Percentiles rank a stretch among this genome's conserved stretches.
These are phyloP conservation scores for Penicillium sp. DNA, from an alignment of 2,329 filamentous ascomycete genomes.

Conservation along the genomic window DNA sequence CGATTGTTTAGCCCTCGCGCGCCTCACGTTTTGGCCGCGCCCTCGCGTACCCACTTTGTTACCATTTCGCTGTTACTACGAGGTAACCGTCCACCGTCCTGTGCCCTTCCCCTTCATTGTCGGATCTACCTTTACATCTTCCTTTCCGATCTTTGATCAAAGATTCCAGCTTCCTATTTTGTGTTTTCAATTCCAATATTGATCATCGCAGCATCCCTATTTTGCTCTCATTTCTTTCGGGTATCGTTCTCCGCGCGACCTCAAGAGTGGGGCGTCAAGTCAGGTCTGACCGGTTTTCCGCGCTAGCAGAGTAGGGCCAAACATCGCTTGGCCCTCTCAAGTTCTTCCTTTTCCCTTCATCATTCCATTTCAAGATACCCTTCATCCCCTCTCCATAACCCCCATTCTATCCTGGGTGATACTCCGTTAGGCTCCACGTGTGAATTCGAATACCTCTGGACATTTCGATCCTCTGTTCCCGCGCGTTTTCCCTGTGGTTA, in stretches of 20 bases:
- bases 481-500: conserved; percentile 20
- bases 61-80: conserved; percentile 13
- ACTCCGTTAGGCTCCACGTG: conserved; percentile 13
- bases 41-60: conserved; percentile 20
- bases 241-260: conserved; percentile 23
- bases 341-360: conserved; percentile 32
- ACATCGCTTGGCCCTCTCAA: conserved; percentile 41
- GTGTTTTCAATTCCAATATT: conserved; percentile 1
- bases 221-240: background rate
- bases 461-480: conserved; percentile 13
- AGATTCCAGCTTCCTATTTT: conserved; percentile 12
- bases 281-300: conserved; percentile 35
- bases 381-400: conserved; percentile 12
- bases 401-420: conserved; percentile 14
- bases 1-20: conserved; percentile 17
- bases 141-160: background rate
- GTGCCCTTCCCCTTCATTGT: conserved; percentile 23
- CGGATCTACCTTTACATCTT: conserved; percentile 17
- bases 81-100: conserved; percentile 7
- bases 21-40: conserved; percentile 21
- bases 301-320: conserved; percentile 43
- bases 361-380: conserved; percentile 29
- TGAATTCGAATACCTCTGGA: conserved; percentile 14
- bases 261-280: conserved; percentile 38
- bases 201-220: background rate